Percentiles rank a stretch among this genome's conserved stretches.
These are phyloP conservation scores for Penicillium diatomitis DNA, from an alignment of 495 filamentous ascomycete genomes.

Conservation along the genomic window DNA sequence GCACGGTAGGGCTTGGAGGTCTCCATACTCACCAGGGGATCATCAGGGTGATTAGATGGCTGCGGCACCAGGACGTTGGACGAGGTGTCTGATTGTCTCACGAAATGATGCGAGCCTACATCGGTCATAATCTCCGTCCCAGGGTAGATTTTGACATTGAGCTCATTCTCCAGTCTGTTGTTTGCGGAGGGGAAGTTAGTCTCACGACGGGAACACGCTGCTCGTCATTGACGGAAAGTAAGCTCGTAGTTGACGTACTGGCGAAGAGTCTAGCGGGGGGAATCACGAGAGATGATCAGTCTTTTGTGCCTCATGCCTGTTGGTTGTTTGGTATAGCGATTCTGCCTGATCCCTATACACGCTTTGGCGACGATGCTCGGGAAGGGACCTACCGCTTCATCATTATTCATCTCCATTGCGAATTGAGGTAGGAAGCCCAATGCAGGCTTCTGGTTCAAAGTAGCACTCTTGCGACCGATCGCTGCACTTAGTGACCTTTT, in stretches of 20 bases:
- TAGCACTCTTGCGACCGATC: too few relatives aligned
- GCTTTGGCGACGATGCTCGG: too few relatives aligned
- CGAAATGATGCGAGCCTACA: conserved; percentile 52
- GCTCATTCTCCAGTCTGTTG: conserved; percentile 33
- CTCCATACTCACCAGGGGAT: conserved; percentile 27
- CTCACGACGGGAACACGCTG: neutral
- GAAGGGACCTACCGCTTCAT: conserved; percentile 20
- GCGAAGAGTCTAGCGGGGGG: conserved; percentile 15
- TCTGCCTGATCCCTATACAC: too few relatives aligned
- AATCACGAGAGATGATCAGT: neutral
- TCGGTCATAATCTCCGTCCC: conserved; percentile 57
- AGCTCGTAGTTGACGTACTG: conserved; percentile 10
- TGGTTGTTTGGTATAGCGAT: too few relatives aligned
- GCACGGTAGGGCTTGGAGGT: too few relatives aligned
- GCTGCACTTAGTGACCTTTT: too few relatives aligned
- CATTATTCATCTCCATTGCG: conserved; percentile 36
- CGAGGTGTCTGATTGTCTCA: conserved; percentile 35
- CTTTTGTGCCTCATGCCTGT: too few relatives aligned
- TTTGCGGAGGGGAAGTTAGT: neutral
- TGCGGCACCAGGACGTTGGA: conserved; percentile 45
- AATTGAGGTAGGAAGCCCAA: neutral
- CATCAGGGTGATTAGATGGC: conserved; percentile 38
- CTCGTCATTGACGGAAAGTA: too few relatives aligned
- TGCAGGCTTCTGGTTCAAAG: too few relatives aligned
- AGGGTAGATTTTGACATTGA: conserved; percentile 47